Conservation (phyloP, 75 land plant genomes). For the Isoetes taiwanensis region DNA sequence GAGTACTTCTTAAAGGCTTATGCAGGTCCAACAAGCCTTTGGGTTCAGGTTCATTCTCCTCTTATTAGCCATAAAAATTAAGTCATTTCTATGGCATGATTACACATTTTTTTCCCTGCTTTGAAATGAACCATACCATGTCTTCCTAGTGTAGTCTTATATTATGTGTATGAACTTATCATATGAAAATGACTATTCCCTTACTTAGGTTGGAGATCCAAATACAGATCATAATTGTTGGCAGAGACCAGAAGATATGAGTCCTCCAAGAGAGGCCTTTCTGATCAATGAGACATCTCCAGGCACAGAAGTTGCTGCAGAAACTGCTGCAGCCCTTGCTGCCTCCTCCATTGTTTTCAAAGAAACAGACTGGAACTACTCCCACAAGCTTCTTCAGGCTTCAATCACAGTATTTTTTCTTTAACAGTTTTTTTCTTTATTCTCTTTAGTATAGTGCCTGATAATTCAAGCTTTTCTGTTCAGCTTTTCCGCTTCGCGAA, state of each 20-base stretch:
- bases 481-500: slow-evolving; percentile 69
- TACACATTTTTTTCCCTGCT: neutral
- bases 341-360: slow-evolving; percentile 72
- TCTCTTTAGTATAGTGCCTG: too few species aligned
- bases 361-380: slow-evolving; percentile 27
- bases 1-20: slow-evolving; percentile 69
- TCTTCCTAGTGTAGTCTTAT: too few species aligned
- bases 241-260: slow-evolving; percentile 76
- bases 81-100: neutral
- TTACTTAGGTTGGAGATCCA: slow-evolving; percentile 92
- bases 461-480: neutral
- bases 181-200: too few species aligned
- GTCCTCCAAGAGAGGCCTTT: slow-evolving; percentile 52
- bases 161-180: too few species aligned
- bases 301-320: slow-evolving; percentile 83
- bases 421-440: neutral
- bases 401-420: neutral
- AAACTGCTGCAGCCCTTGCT: slow-evolving; percentile 90
- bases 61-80: neutral
- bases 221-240: slow-evolving; percentile 60
- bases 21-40: slow-evolving; percentile 29
- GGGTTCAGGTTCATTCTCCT: slow-evolving; percentile 97
- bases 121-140: neutral
- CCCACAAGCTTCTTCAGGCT: slow-evolving; percentile 45
- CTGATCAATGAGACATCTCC: slow-evolving; percentile 36